Percentiles rank a stretch among this genome's conserved stretches.
Evolutionary conservation across 2,329 filamentous ascomycete genomes (phyloP).

Genomic region (Colletotrichum zoysiae): DNA sequence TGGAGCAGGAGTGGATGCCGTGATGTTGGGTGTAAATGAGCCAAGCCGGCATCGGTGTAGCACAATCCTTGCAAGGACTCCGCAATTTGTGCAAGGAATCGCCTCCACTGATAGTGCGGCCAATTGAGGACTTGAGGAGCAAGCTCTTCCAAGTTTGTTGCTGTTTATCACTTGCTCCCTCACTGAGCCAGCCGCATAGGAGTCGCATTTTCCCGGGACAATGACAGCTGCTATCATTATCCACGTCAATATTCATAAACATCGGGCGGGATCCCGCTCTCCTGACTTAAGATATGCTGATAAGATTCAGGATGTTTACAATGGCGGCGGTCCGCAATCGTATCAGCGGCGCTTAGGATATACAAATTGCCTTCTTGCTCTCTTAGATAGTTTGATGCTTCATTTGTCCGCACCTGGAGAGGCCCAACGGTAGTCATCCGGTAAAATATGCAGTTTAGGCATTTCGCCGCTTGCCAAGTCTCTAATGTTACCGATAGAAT

Average conservation of each 20-base stretch:
- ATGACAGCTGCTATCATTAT: conserved; percentile 5
- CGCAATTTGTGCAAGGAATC: conserved; percentile 26
- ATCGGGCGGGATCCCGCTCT: conserved; percentile 16
- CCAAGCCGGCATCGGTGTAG: conserved; percentile 31
- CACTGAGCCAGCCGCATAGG: conserved; percentile 17
- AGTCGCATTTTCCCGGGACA: conserved; percentile 8
- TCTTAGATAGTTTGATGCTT: not conserved
- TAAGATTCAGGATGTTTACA: conserved; percentile 28
- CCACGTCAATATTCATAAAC: not conserved
- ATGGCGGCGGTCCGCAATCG: conserved; percentile 16
- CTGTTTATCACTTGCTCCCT: not conserved
- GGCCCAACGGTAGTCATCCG: not conserved
- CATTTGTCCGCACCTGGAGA: conserved; percentile 12
- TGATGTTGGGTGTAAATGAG: conserved; percentile 34
- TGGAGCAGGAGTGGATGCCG: conserved; percentile 32
- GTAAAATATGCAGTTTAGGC: not conserved
- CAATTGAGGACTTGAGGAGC: conserved; percentile 14
- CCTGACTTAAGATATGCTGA: conserved; percentile 15
- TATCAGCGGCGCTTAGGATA: not conserved
- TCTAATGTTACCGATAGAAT: not conserved
- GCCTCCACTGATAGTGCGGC: conserved; percentile 12
- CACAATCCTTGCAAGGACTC: conserved; percentile 34
- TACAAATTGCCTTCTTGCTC: not conserved
- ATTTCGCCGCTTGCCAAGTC: not conserved
- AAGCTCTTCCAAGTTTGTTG: conserved; percentile 6